Base-by-base conservation (phyloP, 805 yeast genomes). In the Helenozyma baotianmanensis region DNA sequence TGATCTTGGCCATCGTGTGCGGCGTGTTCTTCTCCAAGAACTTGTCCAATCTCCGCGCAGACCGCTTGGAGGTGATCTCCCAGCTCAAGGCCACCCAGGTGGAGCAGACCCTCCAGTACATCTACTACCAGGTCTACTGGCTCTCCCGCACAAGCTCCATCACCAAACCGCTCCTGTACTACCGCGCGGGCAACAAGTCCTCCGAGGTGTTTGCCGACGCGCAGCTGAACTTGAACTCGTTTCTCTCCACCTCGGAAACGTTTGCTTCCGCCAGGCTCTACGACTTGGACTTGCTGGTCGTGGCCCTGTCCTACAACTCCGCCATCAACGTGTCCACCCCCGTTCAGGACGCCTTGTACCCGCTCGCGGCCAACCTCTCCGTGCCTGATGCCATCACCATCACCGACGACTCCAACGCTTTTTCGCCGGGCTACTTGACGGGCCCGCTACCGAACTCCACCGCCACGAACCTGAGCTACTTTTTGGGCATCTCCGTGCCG, bases 21-120 rank as follows among this genome's bases (percentile, higher is more conserved):
- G 92, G 67, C 30, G 73, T 82, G 3, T 84, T 84, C 55, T 85
- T 82, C 54, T 74, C 85, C 4, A 56, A 64, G 14, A 81, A 76
- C 41, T 75, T 80, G 38, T 71, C 77, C 19, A 58, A 70, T 29
- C 57, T 83, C 27, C 68, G 94, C 47, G 76, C 80, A 1, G 88
- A 84, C 40, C 72, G 88, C 36, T 62, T 88, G 16, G 75, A 74
- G 47, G 85, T 85, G 27, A 83, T 87, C 14, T 83, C 95, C 2
- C 83, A 83, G 54, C 63, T 88, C 35, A 87, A 86, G 55, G 77
- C 90, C 0, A 74, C 89, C 0, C 96, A 88, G 55, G 64, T 87
- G 14, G 72, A 70, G 34, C 96, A 86, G 57, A 72, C 76, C 25
- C 61, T 84, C 37, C 73, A 73, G 38, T 72, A 68, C 39, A 62